phyloP scores from a whole-genome alignment of 805 yeast genomes.

The Candida sakaeoensis region DNA sequence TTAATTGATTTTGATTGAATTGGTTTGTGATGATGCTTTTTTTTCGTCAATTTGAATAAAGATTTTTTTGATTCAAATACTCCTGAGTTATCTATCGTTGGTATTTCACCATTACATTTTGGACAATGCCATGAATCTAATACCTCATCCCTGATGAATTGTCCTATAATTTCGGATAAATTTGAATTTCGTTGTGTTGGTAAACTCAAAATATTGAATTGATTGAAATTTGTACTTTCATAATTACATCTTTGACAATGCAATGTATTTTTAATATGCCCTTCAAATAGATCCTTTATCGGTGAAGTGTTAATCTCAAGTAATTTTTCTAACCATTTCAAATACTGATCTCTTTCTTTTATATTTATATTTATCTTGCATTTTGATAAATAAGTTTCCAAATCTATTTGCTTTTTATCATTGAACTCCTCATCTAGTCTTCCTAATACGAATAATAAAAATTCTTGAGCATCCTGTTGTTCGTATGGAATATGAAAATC shows the following conservation, averaged over 20 bases:
- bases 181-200: constrained; percentile 37
- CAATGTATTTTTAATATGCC: constrained; percentile 64
- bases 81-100: constrained; percentile 28
- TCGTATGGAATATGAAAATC: constrained; percentile 67
- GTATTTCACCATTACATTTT: constrained; percentile 40
- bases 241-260: constrained; percentile 64
- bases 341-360: constrained; percentile 47
- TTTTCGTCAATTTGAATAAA: constrained; percentile 30
- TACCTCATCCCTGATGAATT: constrained; percentile 62
- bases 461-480: constrained; percentile 82
- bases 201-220: constrained; percentile 59
- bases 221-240: constrained; percentile 55
- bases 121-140: constrained; percentile 85
- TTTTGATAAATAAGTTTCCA: constrained; percentile 22
- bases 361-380: constrained; percentile 31
- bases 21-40: constrained; percentile 16
- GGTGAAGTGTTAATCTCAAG: constrained; percentile 65
- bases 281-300: constrained; percentile 63
- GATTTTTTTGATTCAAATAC: constrained; percentile 37
- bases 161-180: constrained; percentile 59
- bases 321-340: constrained; percentile 56
- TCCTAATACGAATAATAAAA: constrained; percentile 62
- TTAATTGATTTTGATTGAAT: constrained; percentile 18
- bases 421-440: constrained; percentile 64
- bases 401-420: constrained; percentile 19